Conservation (phyloP, 352 stramenopile genomes). For the Phytophthora boehmeriae region DNA sequence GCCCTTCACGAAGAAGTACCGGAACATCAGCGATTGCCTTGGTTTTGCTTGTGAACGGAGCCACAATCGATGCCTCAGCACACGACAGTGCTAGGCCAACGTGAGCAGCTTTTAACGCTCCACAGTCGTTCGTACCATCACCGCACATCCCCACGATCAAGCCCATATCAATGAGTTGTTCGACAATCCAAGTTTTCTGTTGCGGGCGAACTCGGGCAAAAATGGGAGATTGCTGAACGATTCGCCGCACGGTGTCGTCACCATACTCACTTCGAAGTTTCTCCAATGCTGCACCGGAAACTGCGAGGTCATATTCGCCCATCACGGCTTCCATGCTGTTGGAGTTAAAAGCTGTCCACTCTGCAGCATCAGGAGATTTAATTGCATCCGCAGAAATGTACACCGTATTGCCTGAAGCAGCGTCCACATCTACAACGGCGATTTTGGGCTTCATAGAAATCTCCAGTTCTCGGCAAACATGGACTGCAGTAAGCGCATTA, state of each 20-base stretch:
- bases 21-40: constrained; percentile 78
- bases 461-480: constrained; percentile 44
- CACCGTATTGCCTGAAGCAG: constrained; percentile 13
- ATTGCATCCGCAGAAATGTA: too few relatives aligned
- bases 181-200: constrained; percentile 58
- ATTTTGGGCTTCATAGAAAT: constrained; percentile 47
- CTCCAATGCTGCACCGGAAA: constrained; percentile 54
- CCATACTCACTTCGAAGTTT: constrained; percentile 30
- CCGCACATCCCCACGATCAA: constrained; percentile 56
- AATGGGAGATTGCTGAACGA: constrained; percentile 47
- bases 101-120: constrained; percentile 83
- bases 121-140: constrained; percentile 85
- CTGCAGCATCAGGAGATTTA: too few relatives aligned
- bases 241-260: constrained; percentile 36
- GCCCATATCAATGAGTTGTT: constrained; percentile 51
- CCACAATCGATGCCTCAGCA: constrained; percentile 85
- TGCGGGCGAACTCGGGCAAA: constrained; percentile 59
- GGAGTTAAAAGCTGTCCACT: constrained; percentile 40
- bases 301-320: constrained; percentile 39
- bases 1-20: constrained; percentile 80
- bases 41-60: constrained; percentile 87
- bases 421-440: constrained; percentile 46
- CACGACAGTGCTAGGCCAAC: constrained; percentile 86
- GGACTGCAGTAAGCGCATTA: constrained; percentile 56
- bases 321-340: constrained; percentile 31